A percentile compares a stretch with the other conserved stretches of the same genome.
These are phyloP conservation scores for Cladosporium sp. DNA, from an alignment of 2,329 filamentous ascomycete genomes.

Conservation along the genomic window DNA sequence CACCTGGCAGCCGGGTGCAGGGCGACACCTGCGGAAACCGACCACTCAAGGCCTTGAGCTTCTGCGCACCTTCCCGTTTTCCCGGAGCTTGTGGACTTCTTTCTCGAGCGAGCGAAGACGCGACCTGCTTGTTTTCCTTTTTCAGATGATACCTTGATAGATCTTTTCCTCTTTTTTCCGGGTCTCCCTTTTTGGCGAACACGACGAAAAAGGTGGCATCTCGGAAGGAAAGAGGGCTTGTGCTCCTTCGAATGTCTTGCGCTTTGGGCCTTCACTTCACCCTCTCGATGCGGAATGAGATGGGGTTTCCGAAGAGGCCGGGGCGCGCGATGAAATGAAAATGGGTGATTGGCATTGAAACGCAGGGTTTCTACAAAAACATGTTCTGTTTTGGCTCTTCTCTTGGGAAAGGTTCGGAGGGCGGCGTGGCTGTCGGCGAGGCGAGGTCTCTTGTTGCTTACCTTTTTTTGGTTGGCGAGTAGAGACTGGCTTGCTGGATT, in stretches of 20 bases:
- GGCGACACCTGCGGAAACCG: not conserved
- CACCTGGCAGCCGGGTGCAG: constrained; percentile 13
- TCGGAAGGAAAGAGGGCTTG: not conserved
- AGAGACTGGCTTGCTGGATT: no score
- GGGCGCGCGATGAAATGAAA: not conserved
- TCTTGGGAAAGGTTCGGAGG: no score
- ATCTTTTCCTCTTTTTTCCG: constrained; percentile 2
- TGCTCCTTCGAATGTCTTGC: not conserved
- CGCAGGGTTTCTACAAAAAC: constrained; percentile 6
- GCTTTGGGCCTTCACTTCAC: not conserved
- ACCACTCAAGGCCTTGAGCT: constrained; percentile 10
- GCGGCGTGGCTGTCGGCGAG: no score
- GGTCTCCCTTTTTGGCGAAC: not conserved
- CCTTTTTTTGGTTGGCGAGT: no score
- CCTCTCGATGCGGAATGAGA: not conserved
- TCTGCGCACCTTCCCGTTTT: constrained; percentile 9
- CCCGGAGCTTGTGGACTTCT: not conserved
- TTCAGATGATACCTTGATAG: constrained; percentile 19
- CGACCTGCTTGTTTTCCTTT: constrained; percentile 7
- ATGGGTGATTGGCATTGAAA: constrained; percentile 4
- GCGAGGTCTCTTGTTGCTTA: no score
- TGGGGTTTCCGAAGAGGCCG: not conserved
- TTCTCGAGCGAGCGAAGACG: constrained; percentile 7
- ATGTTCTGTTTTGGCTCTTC: not conserved
- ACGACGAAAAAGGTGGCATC: constrained; percentile 8